Evolutionary conservation across 441 rosid genomes (phyloP).

Genomic region (Euphorbia schlechtendalii): DNA sequence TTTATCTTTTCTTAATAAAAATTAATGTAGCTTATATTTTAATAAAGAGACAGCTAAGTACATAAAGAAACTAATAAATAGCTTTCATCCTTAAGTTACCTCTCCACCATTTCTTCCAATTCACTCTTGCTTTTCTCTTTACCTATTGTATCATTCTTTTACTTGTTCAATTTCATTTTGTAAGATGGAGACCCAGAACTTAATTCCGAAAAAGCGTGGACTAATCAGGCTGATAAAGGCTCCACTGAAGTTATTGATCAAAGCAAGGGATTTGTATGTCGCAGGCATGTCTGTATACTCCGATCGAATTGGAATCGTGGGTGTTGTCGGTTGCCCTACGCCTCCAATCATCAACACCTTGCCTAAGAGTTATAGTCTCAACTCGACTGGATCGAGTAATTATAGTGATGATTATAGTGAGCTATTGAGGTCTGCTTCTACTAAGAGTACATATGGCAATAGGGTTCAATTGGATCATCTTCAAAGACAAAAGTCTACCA

Average conservation of each 20-base stretch:
- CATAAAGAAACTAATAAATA: background rate
- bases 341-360: slow-evolving; percentile 21
- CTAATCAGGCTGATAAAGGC: slow-evolving; percentile 32
- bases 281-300: slow-evolving; percentile 44
- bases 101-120: background rate
- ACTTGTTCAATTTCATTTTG: background rate
- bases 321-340: slow-evolving; percentile 35
- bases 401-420: slow-evolving; percentile 38
- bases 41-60: background rate
- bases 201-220: slow-evolving; percentile 20
- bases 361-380: slow-evolving; percentile 48
- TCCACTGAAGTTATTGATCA: slow-evolving; percentile 38
- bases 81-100: background rate
- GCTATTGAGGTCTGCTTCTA: slow-evolving; percentile 44
- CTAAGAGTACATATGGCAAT: slow-evolving; percentile 18
- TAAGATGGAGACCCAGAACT: slow-evolving; percentile 18
- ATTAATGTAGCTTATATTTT: too few relatives aligned
- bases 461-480: background rate
- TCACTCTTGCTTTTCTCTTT: background rate
- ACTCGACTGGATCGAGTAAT: slow-evolving; percentile 24
- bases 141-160: background rate
- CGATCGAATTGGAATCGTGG: slow-evolving; percentile 27
- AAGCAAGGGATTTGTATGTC: slow-evolving; percentile 49
- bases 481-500: slow-evolving; percentile 12
- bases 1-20: too few relatives aligned